phyloP scores from a whole-genome alignment of 164 flowering plant species.

The Sextonia rubra region DNA sequence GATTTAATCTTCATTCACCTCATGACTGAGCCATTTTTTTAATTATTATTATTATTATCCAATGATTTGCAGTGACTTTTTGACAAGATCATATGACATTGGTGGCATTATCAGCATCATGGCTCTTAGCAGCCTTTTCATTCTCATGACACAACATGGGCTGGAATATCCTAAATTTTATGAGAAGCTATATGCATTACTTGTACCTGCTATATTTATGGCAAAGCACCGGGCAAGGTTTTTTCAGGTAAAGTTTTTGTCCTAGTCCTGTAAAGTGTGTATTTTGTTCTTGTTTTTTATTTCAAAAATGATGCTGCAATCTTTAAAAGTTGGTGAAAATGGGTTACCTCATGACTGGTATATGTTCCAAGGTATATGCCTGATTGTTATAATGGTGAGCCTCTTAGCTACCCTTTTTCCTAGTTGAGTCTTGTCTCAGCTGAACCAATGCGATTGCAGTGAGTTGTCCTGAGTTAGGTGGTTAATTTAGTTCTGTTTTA shows the following conservation, averaged over 20 bases:
- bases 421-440: neutral
- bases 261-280: neutral
- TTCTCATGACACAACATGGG: constrained; percentile 92
- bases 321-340: constrained; percentile 1
- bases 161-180: constrained; percentile 91
- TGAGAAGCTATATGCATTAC: constrained; percentile 76
- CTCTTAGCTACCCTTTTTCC: neutral
- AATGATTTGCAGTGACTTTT: constrained; percentile 74
- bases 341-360: neutral
- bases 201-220: constrained; percentile 77
- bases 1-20: neutral
- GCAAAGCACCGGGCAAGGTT: constrained; percentile 89
- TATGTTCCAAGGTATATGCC: neutral
- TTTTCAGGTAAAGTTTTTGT: constrained; percentile 52
- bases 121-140: constrained; percentile 87
- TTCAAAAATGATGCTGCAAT: neutral
- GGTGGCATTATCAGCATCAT: constrained; percentile 97
- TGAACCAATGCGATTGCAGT: neutral
- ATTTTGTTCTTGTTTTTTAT: neutral
- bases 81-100: constrained; percentile 92
- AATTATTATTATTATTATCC: neutral
- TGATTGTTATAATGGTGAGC: neutral
- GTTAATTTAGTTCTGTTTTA: neutral
- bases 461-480: neutral
- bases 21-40: constrained; percentile 9